Evolutionary conservation across 495 filamentous ascomycete genomes (phyloP).

Genomic region (Amphirosellinia nigrospora): DNA sequence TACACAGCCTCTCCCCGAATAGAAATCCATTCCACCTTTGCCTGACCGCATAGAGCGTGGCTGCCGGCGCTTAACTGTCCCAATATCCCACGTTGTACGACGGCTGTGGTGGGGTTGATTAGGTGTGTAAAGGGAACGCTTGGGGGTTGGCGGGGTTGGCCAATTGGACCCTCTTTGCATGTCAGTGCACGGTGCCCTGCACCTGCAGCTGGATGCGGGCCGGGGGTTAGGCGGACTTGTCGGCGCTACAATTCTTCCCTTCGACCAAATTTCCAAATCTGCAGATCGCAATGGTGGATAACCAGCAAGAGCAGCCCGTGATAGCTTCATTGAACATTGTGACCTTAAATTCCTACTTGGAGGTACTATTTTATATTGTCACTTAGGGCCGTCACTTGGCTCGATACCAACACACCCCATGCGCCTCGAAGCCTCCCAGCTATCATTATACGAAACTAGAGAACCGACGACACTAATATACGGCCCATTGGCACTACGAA

Average conservation of each 20-base stretch:
- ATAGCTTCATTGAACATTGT: conserved; percentile 12
- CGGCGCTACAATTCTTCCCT: conserved; percentile 25
- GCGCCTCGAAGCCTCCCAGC: too few relatives aligned
- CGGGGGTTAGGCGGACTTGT: not conserved
- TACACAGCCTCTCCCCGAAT: conserved; percentile 7
- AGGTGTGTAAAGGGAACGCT: not conserved
- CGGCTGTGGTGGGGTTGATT: conserved; percentile 35
- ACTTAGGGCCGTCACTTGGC: not conserved
- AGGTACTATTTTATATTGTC: not conserved
- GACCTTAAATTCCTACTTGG: not conserved
- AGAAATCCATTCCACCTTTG: not conserved
- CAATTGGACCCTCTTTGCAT: not conserved
- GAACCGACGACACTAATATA: not conserved
- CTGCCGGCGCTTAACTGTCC: conserved; percentile 37
- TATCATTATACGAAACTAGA: not conserved
- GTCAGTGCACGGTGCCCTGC: not conserved
- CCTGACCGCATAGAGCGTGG: conserved; percentile 4
- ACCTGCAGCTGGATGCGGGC: not conserved
- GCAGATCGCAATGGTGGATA: not conserved
- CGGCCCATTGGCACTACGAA: not conserved
- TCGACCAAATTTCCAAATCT: conserved; percentile 22
- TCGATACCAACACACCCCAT: not conserved
- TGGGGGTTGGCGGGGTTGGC: conserved; percentile 14
- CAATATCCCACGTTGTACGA: conserved; percentile 31
- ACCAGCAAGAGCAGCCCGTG: not conserved